phyloP scores from a whole-genome alignment of 2,329 filamentous ascomycete genomes.

The Pseudopyricularia cyperi region DNA sequence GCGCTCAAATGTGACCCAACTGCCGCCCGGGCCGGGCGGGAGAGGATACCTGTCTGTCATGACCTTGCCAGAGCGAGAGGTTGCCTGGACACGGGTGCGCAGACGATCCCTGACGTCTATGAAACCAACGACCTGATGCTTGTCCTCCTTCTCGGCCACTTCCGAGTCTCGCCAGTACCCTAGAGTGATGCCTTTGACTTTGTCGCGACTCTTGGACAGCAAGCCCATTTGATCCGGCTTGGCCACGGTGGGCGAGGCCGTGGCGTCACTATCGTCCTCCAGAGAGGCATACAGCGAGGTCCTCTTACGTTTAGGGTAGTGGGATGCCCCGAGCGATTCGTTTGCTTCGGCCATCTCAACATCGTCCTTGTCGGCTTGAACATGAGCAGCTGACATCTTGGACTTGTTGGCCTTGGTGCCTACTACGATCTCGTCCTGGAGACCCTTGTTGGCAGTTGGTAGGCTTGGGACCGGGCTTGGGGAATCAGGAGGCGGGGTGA shows the following conservation, averaged over 20 bases:
- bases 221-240: background rate
- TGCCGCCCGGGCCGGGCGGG: conserved; percentile 46
- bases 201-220: conserved; percentile 2
- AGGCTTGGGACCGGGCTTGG: conserved; percentile 13
- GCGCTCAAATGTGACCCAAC: conserved; percentile 51
- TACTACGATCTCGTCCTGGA: conserved; percentile 41
- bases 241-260: background rate
- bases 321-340: conserved; percentile 18
- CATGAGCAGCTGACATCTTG: conserved; percentile 20
- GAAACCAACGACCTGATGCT: conserved; percentile 48
- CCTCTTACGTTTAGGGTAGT: conserved; percentile 44
- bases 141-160: conserved; percentile 31
- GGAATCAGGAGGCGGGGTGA: conserved; percentile 29
- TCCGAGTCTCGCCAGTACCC: conserved; percentile 49
- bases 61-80: conserved; percentile 32
- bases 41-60: conserved; percentile 33
- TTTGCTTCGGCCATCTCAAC: conserved; percentile 27
- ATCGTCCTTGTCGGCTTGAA: conserved; percentile 26
- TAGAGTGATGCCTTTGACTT: conserved; percentile 34
- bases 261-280: conserved; percentile 28
- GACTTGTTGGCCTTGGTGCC: conserved; percentile 26
- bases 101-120: conserved; percentile 49
- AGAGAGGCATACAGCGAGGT: conserved; percentile 34
- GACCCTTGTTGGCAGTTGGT: conserved; percentile 20
- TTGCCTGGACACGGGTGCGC: conserved; percentile 42